Evolutionary conservation across 1,139 yeast species (phyloP).

Genomic region (Diutina sp.): DNA sequence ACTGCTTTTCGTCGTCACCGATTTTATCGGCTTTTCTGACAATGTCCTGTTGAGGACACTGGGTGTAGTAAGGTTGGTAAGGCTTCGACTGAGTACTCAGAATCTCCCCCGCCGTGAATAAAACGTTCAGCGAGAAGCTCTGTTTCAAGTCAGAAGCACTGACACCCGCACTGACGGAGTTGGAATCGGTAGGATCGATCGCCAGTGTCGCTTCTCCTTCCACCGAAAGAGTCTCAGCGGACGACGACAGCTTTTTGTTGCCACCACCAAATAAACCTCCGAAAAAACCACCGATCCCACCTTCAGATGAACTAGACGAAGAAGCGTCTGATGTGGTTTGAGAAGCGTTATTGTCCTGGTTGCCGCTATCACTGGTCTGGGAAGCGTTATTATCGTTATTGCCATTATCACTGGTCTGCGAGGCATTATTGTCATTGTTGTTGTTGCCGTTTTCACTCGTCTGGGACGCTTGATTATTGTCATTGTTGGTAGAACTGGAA

Average conservation of each 20-base stretch:
- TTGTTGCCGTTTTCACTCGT: too few relatives aligned
- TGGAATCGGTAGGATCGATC: background rate
- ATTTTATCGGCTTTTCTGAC: conserved; percentile 22
- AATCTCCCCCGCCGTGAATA: background rate
- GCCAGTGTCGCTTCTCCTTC: background rate
- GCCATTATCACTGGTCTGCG: too few relatives aligned
- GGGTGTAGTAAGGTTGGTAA: conserved; percentile 52
- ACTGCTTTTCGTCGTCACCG: conserved; percentile 14
- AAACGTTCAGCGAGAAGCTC: background rate
- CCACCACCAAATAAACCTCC: background rate
- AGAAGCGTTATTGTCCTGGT: too few relatives aligned
- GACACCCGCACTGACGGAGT: background rate
- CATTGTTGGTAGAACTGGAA: too few relatives aligned
- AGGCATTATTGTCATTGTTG: too few relatives aligned
- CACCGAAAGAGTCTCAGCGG: background rate
- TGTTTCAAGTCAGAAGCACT: background rate
- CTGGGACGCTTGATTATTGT: too few relatives aligned
- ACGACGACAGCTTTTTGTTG: background rate
- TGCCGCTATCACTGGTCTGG: too few relatives aligned
- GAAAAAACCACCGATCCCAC: background rate
- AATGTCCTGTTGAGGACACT: conserved; percentile 32
- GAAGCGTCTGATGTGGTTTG: too few relatives aligned
- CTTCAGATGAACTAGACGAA: background rate
- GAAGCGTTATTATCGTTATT: too few relatives aligned
- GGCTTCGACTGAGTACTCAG: conserved; percentile 22